A percentile compares a stretch with the other conserved stretches of the same genome.
Conservation (phyloP, 2,329 filamentous ascomycete genomes). For the Phaeosphaeriaceae sp. region DNA sequence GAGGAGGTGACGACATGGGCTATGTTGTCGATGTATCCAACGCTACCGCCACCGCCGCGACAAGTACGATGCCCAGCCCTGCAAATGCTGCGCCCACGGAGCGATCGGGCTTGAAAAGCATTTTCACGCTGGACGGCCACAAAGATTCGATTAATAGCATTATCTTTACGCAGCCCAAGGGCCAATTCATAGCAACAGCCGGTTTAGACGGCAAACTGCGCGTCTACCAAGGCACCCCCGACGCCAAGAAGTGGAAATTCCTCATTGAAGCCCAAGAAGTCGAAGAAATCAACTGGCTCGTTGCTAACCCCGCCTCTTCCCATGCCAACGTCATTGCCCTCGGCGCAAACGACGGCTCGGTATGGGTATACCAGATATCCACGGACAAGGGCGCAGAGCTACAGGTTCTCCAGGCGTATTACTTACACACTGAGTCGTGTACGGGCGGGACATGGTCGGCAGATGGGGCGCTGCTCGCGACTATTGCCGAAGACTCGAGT, state of each 20-base stretch:
- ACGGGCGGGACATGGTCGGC: conserved; percentile 91
- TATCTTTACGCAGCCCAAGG: conserved; percentile 80
- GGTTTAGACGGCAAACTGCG: conserved; percentile 86
- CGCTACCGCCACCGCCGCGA: conserved; percentile 61
- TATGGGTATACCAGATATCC: conserved; percentile 94
- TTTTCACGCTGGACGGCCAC: conserved; percentile 86
- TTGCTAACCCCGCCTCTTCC: conserved; percentile 71
- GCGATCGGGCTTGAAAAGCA: conserved; percentile 64
- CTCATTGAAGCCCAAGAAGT: conserved; percentile 85
- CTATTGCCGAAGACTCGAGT: conserved; percentile 85
- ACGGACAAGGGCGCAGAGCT: conserved; percentile 66
- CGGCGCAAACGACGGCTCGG: conserved; percentile 86
- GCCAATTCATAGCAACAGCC: conserved; percentile 84
- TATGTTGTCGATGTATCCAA: conserved; percentile 84
- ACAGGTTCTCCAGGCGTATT: conserved; percentile 88
- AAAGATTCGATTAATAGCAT: conserved; percentile 89
- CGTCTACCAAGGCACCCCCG: conserved; percentile 65
- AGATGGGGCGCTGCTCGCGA: conserved; percentile 84
- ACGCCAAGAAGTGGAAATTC: conserved; percentile 66
- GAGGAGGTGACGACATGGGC: conserved; percentile 83
- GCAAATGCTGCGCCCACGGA: conserved; percentile 59
- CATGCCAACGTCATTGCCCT: conserved; percentile 84
- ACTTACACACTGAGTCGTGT: conserved; percentile 83
- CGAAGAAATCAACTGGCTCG: conserved; percentile 92
- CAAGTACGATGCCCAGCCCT: conserved; percentile 63